These are phyloP conservation scores for Trichophyton simii DNA, from an alignment of 2,329 filamentous ascomycete species.

Conservation along the genomic window DNA sequence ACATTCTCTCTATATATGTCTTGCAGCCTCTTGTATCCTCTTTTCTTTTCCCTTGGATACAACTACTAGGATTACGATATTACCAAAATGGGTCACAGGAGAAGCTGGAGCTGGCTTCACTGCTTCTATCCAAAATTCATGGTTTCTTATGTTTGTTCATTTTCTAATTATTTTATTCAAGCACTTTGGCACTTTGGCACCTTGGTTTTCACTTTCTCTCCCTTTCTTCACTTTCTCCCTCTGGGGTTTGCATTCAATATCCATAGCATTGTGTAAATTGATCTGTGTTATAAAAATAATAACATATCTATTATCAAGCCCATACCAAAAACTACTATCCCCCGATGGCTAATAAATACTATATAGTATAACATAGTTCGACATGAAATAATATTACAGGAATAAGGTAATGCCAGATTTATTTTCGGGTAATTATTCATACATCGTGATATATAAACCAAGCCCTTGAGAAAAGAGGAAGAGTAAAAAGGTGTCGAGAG, in stretches of 20 bases:
- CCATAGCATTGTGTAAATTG: background rate
- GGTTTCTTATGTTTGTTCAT: background rate
- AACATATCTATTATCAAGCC: background rate
- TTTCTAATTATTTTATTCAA: background rate
- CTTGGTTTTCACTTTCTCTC: too few relatives aligned
- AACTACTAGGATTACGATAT: background rate
- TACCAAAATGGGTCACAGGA: background rate
- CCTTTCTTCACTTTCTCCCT: too few relatives aligned
- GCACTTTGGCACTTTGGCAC: background rate
- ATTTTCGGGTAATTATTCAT: slow-evolving; percentile 4
- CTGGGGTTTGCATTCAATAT: too few relatives aligned
- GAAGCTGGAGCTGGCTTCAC: background rate
- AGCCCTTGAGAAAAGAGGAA: background rate
- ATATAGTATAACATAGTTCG: background rate
- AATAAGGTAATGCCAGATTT: background rate
- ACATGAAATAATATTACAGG: background rate
- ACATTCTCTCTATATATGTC: background rate
- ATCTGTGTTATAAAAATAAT: background rate
- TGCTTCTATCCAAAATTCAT: background rate
- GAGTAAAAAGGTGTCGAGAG: background rate
- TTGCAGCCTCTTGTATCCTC: background rate
- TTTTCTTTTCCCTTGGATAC: background rate
- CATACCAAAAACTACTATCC: background rate
- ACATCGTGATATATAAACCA: slow-evolving; percentile 4
- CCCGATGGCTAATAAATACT: background rate